Evolutionary conservation across 768 basidiomycete genomes (phyloP).

Genomic region (Lentinula raphanica): DNA sequence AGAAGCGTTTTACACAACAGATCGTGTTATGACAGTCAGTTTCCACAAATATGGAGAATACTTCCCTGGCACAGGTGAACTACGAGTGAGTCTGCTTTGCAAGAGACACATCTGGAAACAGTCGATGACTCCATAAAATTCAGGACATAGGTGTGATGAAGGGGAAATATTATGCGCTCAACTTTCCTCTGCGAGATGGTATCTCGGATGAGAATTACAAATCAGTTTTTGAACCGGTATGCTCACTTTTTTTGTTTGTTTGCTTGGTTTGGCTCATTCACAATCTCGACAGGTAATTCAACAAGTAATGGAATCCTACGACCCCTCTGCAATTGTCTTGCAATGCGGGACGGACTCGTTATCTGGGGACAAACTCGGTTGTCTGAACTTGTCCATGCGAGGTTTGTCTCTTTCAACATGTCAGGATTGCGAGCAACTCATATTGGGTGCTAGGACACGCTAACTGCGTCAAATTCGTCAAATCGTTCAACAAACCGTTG

Average conservation of each 20-base stretch:
- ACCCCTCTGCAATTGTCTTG: conserved; percentile 90
- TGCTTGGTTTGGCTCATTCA: not conserved
- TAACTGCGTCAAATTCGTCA: conserved; percentile 95
- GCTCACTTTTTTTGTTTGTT: not conserved
- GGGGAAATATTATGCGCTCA: conserved; percentile 90
- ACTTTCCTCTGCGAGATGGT: conserved; percentile 93
- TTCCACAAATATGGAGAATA: conserved; percentile 99
- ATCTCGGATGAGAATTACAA: conserved; percentile 94
- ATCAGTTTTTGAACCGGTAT: conserved; percentile 89
- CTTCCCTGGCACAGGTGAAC: conserved; percentile 98
- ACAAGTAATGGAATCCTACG: conserved; percentile 91
- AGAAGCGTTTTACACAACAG: conserved; percentile 98
- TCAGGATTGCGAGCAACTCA: not conserved
- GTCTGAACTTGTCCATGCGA: conserved; percentile 94
- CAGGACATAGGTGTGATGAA: conserved; percentile 92
- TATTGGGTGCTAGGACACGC: conserved; percentile 66
- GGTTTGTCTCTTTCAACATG: conserved; percentile 36
- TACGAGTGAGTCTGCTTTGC: conserved; percentile 54
- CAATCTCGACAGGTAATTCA: conserved; percentile 64
- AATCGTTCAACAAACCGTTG: conserved; percentile 92
- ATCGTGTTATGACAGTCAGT: conserved; percentile 96
- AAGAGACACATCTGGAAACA: not conserved
- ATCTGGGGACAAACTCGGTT: conserved; percentile 93
- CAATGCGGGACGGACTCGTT: conserved; percentile 98
- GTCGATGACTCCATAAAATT: conserved; percentile 1